Evolutionary conservation across 179 eudicot genomes (phyloP).

Genomic region (Pouteria campechiana): DNA sequence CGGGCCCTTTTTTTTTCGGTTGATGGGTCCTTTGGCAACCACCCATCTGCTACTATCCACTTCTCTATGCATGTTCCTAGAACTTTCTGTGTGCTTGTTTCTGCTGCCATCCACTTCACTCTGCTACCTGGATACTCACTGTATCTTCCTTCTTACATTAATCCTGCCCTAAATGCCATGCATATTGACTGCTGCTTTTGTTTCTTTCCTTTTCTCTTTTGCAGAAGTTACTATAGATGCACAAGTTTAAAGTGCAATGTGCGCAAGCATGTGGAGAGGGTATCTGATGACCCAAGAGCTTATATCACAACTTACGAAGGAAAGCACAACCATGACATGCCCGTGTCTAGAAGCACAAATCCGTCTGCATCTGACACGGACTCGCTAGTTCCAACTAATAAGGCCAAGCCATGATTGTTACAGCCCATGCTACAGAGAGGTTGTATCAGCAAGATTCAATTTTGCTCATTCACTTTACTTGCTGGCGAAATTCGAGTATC

Average conservation of each 20-base stretch:
- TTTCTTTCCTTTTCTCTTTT: background rate
- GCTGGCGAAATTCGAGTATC: too few relatives aligned
- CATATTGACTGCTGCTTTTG: background rate
- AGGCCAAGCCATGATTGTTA: conserved; percentile 3
- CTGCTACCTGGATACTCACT: background rate
- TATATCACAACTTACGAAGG: conserved; percentile 86
- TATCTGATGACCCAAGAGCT: conserved; percentile 69
- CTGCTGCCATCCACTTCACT: background rate
- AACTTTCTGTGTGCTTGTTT: too few relatives aligned
- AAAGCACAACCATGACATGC: conserved; percentile 54
- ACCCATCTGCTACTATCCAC: too few relatives aligned
- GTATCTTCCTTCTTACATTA: background rate
- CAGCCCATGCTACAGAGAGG: too few relatives aligned
- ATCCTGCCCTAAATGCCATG: background rate
- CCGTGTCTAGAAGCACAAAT: conserved; percentile 13
- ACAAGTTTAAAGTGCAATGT: conserved; percentile 68
- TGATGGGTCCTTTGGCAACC: too few relatives aligned
- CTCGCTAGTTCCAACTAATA: conserved; percentile 10
- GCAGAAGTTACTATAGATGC: conserved; percentile 92
- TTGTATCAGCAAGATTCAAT: too few relatives aligned
- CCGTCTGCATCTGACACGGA: conserved; percentile 11
- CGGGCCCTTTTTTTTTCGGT: too few relatives aligned
- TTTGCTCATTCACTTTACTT: too few relatives aligned
- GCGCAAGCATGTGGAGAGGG: conserved; percentile 82
- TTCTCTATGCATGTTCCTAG: too few relatives aligned